A percentile compares a stretch with the other conserved stretches of the same genome.
Evolutionary conservation across 352 stramenopile species (phyloP).

Genomic region (Saprolegnia parasitica): DNA sequence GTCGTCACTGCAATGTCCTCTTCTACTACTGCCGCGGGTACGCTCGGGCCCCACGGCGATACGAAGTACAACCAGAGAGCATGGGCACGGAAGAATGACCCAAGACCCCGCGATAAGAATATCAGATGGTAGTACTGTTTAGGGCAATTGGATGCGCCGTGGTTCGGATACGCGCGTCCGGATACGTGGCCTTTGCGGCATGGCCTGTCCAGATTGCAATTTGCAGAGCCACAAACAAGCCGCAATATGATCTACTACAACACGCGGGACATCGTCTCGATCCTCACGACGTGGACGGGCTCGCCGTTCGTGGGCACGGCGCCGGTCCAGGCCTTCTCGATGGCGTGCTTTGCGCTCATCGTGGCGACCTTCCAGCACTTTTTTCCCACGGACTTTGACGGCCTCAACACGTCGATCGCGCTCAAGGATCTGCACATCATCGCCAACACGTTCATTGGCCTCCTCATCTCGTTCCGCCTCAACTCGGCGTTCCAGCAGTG

Average conservation of each 20-base stretch:
- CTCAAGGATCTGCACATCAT: slow-evolving; percentile 39
- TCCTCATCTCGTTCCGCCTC: slow-evolving; percentile 44
- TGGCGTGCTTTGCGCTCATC: slow-evolving; percentile 31
- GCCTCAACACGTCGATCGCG: slow-evolving; percentile 19
- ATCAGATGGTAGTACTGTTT: too few relatives aligned
- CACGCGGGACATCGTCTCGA: background rate
- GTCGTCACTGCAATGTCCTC: too few relatives aligned
- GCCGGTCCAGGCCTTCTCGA: slow-evolving; percentile 31
- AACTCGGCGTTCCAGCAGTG: slow-evolving; percentile 44
- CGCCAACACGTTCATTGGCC: slow-evolving; percentile 37
- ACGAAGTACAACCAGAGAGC: too few relatives aligned
- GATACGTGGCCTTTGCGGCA: background rate
- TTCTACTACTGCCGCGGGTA: too few relatives aligned
- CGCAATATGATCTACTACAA: slow-evolving; percentile 12
- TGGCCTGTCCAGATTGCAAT: background rate
- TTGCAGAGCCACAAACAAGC: background rate
- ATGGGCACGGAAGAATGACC: too few relatives aligned
- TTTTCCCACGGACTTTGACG: slow-evolving; percentile 30
- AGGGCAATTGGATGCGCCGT: too few relatives aligned
- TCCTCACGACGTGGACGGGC: slow-evolving; percentile 24
- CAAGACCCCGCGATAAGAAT: too few relatives aligned
- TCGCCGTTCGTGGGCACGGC: slow-evolving; percentile 38
- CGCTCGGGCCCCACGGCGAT: too few relatives aligned
- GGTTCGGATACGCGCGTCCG: background rate
- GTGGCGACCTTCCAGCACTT: slow-evolving; percentile 34